Evolutionary conservation across 2,329 filamentous ascomycete genomes (phyloP).

Genomic region (Beauveria brongniartii): DNA sequence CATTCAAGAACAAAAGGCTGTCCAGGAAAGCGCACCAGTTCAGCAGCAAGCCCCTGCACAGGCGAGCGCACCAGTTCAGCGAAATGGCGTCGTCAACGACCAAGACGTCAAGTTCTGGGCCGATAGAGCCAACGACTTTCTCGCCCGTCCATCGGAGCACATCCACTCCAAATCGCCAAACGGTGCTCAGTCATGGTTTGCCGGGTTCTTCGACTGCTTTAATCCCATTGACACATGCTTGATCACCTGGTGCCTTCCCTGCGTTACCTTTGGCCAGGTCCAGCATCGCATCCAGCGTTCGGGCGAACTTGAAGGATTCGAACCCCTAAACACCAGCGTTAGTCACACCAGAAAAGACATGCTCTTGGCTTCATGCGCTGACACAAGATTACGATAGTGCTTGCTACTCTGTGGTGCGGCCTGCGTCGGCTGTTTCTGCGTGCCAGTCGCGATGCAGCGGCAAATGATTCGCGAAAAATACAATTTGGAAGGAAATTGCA

Average conservation of each 20-base stretch:
- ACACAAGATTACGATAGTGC: conserved; percentile 23
- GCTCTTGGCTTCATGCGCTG: not conserved
- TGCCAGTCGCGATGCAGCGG: conserved; percentile 37
- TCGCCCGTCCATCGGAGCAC: conserved; percentile 33
- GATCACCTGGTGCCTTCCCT: conserved; percentile 38
- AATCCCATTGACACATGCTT: conserved; percentile 35
- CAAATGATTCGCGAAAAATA: conserved; percentile 36
- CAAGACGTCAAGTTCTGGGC: conserved; percentile 38
- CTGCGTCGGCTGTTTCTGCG: conserved; percentile 33
- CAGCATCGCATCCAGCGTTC: conserved; percentile 36
- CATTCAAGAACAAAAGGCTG: not conserved
- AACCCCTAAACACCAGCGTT: conserved; percentile 40
- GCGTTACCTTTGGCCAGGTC: conserved; percentile 41
- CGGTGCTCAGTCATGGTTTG: conserved; percentile 29
- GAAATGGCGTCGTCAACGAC: conserved; percentile 30
- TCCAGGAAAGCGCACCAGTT: not conserved
- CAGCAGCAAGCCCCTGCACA: not conserved
- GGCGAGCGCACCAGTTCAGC: not conserved
- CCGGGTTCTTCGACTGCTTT: conserved; percentile 37
- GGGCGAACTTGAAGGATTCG: conserved; percentile 32
- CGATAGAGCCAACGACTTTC: conserved; percentile 33
- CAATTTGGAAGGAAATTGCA: conserved; percentile 35
- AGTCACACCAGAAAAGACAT: conserved; percentile 13
- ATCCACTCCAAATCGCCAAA: conserved; percentile 34
- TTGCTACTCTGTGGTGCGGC: conserved; percentile 33